Base-by-base conservation (phyloP, 768 basidiomycete species). In the Pseudohyphozyma bogoriensis region DNA sequence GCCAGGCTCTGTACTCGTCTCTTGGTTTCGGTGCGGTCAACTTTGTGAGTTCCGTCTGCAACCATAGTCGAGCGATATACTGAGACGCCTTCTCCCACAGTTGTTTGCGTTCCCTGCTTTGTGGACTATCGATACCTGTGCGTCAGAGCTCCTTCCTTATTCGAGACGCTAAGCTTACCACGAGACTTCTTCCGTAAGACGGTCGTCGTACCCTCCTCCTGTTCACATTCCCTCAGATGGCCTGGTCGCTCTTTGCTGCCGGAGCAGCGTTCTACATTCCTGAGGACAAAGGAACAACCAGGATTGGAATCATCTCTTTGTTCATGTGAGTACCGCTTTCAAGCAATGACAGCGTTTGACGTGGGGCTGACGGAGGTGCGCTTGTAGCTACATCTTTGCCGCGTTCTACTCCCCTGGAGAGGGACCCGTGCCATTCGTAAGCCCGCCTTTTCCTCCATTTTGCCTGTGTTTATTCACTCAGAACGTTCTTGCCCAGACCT, bases 211-310 rank as follows among this genome's bases (percentile, higher is more conserved):
- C 82, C 55, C 77, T 89, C 4, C 76, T 89, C 18, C 73, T 89
- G 18, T 81, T 82, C 67, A 87, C 86, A 0, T 89, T 89, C 78
- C 87, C 87, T 0, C n/a, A n/a, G n/a, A n/a, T n/a, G n/a, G n/a
- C n/a, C n/a, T n/a, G n/a, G n/a, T n/a, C n/a, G n/a, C n/a, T n/a
- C n/a, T n/a, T n/a, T n/a, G n/a, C n/a, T n/a, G n/a, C n/a, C n/a
- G n/a, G n/a, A 80, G 81, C 61, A 89, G 42, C 26, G 20, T 6
- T 20, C 12, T 44, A 10, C 37, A 10, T 20, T 39, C 20, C 37
- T 10, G 20, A 39, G 37, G 20, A 10, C 37, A 11, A 10, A 20
- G 37, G 37, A 39, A 39, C 37, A 10, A 20, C 37, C 20, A 39
- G 37, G 11, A 39, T 39, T 39, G 37, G 18, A 42, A n/a, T 42